Evolutionary conservation across 1,139 yeast species (phyloP), one percentile per base, ranked within the genome.

Genomic region (Debaryomyces subglobosus): DNA sequence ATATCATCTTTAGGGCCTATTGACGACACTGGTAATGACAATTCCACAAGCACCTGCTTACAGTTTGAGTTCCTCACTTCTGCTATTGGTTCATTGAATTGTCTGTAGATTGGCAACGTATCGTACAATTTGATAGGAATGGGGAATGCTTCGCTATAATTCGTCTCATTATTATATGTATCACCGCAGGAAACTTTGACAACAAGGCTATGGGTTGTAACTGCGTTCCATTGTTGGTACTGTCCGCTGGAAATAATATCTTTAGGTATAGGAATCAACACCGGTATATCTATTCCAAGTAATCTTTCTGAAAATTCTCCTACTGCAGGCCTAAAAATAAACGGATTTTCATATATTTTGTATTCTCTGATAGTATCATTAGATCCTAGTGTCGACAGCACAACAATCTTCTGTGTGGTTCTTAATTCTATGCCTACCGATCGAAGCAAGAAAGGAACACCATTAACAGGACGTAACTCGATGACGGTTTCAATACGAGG

Each of bases 221-320:
- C 60, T 1, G 79, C 78, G 40, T 67, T 67, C 78, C 79, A 77
- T 35, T 63, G 57, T 9, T 68, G 64, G 43, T 66, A 70, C 49
- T 60, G 62, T 1, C 79, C 79, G 49, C 78, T 71, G 15, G 84
- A 74, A 7, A 74, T 68, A 5, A 82, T 69, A 49, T 81, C 82
- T 48, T 72, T 74, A 1, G 84, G 84, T n/a, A 85, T 61, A 0
- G 84, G 84, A 30, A 85, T 74, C 9, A 84, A 66, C 38, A 85
- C 64, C 0, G 89, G 89, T 4, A 85, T 62, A 55, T 84, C 88
- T 29, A 84, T 58, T 0, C 85, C 88, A 7, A 84, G 56, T 23
- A 79, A 56, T 34, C 68, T 69, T 44, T 70, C 65, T 32, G 62
- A 62, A 46, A 75, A 68, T 32, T 64, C 62, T 3, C 76, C 78